phyloP scores from a whole-genome alignment of 805 yeast genomes.

The Wickerhamiella domercqiae region DNA sequence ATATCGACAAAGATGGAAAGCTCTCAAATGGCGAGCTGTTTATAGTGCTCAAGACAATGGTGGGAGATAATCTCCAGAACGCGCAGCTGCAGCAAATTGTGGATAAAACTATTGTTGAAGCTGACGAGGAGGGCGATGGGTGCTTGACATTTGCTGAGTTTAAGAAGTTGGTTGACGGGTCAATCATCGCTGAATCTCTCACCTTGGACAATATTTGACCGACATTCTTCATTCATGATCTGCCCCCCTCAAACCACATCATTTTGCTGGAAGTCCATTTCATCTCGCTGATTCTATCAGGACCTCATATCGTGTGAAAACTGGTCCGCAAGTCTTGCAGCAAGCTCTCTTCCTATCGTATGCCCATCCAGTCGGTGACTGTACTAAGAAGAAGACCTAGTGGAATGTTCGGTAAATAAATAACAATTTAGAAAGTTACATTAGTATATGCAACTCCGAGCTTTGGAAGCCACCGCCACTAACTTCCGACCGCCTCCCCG shows the following conservation, averaged over 20 bases:
- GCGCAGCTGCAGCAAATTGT: conserved; percentile 88
- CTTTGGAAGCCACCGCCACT: too few species aligned
- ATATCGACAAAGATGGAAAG: conserved; percentile 87
- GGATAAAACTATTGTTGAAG: conserved; percentile 92
- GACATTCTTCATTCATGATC: background rate
- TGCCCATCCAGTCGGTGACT: background rate
- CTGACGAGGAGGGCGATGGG: conserved; percentile 79
- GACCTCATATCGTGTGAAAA: too few species aligned
- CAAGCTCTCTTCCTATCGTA: too few species aligned
- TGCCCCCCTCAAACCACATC: background rate
- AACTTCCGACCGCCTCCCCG: too few species aligned
- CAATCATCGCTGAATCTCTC: conserved; percentile 25
- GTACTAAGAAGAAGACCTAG: background rate
- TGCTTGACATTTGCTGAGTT: conserved; percentile 77
- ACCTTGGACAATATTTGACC: conserved; percentile 17
- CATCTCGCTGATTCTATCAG: too few species aligned
- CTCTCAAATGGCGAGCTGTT: conserved; percentile 92
- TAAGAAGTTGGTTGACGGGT: conserved; percentile 30
- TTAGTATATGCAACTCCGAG: too few species aligned
- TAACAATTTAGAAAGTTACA: too few species aligned
- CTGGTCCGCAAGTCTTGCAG: too few species aligned
- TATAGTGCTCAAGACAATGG: conserved; percentile 90
- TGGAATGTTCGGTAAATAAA: too few species aligned
- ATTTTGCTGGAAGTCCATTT: background rate
- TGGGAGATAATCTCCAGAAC: conserved; percentile 76